Base-by-base conservation (phyloP, 2,329 filamentous ascomycete genomes). In the Cladophialophora bantiana region DNA sequence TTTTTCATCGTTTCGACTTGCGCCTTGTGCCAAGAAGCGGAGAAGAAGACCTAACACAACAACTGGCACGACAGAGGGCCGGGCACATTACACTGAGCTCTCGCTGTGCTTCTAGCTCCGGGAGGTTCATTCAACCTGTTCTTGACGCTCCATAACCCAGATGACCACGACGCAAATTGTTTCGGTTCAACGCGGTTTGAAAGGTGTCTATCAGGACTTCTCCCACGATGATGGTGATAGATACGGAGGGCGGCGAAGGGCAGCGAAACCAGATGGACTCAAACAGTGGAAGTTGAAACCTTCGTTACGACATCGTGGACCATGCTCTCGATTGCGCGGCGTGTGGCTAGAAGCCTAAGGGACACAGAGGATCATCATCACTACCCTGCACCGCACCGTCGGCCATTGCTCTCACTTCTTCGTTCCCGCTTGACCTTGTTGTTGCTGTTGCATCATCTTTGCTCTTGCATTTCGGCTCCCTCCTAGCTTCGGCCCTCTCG, bases 381-480 rank as follows among this genome's bases (percentile, higher is more conserved):
- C 38, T 5, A 34, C 12, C 12, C 2, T 12, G 13, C 2, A 6
- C 52, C 31, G 7, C 20, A 34, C 38, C 34, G 32, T 20, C 6
- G n/a, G 45, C 45, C 32, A 26, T n/a, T 26, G 1, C 32, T n/a
- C 38, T 65, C 50, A 68, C 42, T 68, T 66, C 63, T 70, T 66
- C 15, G 32, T 40, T 18, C 57, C 40, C 35, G 38, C 48, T 38
- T 66, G 63, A 15, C 38, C 54, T 32, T 59, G 67, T 35, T 64
- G 65, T 34, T 71, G 68, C 59, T 71, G 63, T 59, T 65, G 68
- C 20, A 66, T 67, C 86, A 89, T 89, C 63, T 84, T 86, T 60
- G 86, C 86, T 68, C 87, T 80, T 35, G 86, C 86, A 73, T 82
- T 86, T 73, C 87, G 79, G 68, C 86, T 88, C 1, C 88, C 88